A percentile compares a stretch with the other conserved stretches of the same genome.
Evolutionary conservation across 805 yeast genomes (phyloP).

Genomic region (Candida railenensis): DNA sequence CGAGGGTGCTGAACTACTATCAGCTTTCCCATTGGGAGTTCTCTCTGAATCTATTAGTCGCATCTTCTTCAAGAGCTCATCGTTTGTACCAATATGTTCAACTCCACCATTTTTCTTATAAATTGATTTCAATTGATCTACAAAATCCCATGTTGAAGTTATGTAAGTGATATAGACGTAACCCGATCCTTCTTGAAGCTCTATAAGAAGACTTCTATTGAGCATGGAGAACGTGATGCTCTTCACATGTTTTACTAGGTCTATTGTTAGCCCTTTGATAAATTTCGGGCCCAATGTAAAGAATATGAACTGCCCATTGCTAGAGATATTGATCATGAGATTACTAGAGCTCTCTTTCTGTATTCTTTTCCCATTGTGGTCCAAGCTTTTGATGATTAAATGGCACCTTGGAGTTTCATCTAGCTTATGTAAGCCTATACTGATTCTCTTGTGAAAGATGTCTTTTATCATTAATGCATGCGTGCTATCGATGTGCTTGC

Average conservation of each 20-base stretch:
- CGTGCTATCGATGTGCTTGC: background rate
- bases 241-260: slow-evolving; percentile 10
- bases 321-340: slow-evolving; percentile 4
- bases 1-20: background rate
- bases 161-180: slow-evolving; percentile 11
- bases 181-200: slow-evolving; percentile 7
- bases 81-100: slow-evolving; percentile 6
- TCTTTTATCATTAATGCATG: background rate
- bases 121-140: slow-evolving; percentile 8
- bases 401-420: background rate
- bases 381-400: background rate
- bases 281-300: slow-evolving; percentile 7
- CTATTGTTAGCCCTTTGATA: slow-evolving; percentile 9
- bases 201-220: slow-evolving; percentile 10
- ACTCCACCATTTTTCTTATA: slow-evolving; percentile 6
- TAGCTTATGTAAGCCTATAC: background rate
- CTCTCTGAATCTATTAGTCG: background rate
- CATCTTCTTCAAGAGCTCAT: slow-evolving; percentile 7
- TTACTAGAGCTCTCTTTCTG: background rate
- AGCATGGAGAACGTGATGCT: slow-evolving; percentile 10
- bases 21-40: background rate
- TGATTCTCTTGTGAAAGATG: slow-evolving; percentile 1
- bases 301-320: slow-evolving; percentile 6
- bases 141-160: slow-evolving; percentile 10
- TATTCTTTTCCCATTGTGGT: background rate